Conservation (phyloP, 495 filamentous ascomycete genomes). For the Annulohypoxylon stygium region DNA sequence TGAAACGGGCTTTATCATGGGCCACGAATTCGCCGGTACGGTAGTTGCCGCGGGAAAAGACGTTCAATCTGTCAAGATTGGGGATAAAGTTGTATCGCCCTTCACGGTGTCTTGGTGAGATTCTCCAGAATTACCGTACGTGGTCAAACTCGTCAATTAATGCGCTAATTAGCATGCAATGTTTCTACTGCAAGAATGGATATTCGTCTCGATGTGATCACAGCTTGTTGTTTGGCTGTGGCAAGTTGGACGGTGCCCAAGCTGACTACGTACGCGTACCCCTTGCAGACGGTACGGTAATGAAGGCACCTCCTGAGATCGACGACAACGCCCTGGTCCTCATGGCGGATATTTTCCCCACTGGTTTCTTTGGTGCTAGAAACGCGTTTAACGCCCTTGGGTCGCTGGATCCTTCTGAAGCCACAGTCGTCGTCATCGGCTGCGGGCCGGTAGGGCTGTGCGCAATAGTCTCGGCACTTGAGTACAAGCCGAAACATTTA, state of each 20-base stretch:
- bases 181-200: conserved; percentile 90
- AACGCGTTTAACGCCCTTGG: conserved; percentile 82
- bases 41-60: conserved; percentile 75
- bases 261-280: conserved; percentile 92
- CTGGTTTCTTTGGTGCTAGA: conserved; percentile 88
- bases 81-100: conserved; percentile 83
- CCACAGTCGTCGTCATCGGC: conserved; percentile 84
- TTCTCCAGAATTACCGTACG: conserved; percentile 8
- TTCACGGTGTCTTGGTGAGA: conserved; percentile 90
- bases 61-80: conserved; percentile 77
- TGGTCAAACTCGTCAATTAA: conserved; percentile 22
- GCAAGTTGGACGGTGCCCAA: conserved; percentile 84
- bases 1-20: conserved; percentile 65
- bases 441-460: conserved; percentile 93
- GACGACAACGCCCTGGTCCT: conserved; percentile 84
- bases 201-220: conserved; percentile 88
- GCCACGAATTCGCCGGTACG: conserved; percentile 86
- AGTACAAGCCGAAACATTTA: conserved; percentile 83
- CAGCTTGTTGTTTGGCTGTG: conserved; percentile 78
- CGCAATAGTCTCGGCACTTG: conserved; percentile 84
- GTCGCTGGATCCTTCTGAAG: conserved; percentile 71
- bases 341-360: conserved; percentile 90
- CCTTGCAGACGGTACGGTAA: conserved; percentile 83
- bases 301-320: conserved; percentile 81
- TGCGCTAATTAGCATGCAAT: conserved; percentile 70